These are phyloP conservation scores for Epichloe elymi DNA, from an alignment of 2,329 filamentous ascomycete genomes.

Conservation along the genomic window DNA sequence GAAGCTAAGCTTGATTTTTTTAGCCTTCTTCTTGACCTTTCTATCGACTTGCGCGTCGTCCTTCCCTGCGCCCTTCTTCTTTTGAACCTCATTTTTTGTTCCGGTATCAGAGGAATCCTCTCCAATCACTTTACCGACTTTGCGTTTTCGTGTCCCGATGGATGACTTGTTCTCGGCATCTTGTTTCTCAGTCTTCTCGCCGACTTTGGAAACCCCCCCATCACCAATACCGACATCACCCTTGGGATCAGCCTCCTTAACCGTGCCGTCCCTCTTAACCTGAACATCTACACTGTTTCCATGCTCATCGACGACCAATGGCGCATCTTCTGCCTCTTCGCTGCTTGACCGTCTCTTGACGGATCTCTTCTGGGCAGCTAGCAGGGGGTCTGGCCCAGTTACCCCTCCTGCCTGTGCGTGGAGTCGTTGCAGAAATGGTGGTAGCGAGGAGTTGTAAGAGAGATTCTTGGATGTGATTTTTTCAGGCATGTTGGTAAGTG, in stretches of 20 bases:
- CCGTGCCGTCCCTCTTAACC: constrained; percentile 26
- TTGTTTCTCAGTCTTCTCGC: constrained; percentile 15
- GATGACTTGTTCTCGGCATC: constrained; percentile 16
- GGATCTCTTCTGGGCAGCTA: constrained; percentile 35
- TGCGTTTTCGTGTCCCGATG: constrained; percentile 38
- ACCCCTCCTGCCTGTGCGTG: constrained; percentile 36
- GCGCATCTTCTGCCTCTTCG: constrained; percentile 64
- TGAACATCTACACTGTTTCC: constrained; percentile 48
- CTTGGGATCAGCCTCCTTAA: constrained; percentile 20
- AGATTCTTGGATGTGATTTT: constrained; percentile 62
- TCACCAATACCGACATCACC: constrained; percentile 9
- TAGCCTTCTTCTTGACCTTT: constrained; percentile 38
- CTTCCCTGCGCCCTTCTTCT: constrained; percentile 7
- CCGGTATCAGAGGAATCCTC: constrained; percentile 17
- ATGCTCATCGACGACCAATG: constrained; percentile 60
- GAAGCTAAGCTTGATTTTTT: constrained; percentile 58
- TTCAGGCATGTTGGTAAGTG: constrained; percentile 26
- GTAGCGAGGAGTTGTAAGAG: constrained; percentile 46
- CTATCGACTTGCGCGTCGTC: constrained; percentile 16
- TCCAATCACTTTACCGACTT: constrained; percentile 27
- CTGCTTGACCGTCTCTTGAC: constrained; percentile 44
- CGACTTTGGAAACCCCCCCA: constrained; percentile 18
- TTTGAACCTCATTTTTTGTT: constrained; percentile 6
- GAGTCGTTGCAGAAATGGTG: constrained; percentile 46
- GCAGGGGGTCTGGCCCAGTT: constrained; percentile 37